phyloP scores from a whole-genome alignment of 768 basidiomycete species.

The Peribolospora baueri region DNA sequence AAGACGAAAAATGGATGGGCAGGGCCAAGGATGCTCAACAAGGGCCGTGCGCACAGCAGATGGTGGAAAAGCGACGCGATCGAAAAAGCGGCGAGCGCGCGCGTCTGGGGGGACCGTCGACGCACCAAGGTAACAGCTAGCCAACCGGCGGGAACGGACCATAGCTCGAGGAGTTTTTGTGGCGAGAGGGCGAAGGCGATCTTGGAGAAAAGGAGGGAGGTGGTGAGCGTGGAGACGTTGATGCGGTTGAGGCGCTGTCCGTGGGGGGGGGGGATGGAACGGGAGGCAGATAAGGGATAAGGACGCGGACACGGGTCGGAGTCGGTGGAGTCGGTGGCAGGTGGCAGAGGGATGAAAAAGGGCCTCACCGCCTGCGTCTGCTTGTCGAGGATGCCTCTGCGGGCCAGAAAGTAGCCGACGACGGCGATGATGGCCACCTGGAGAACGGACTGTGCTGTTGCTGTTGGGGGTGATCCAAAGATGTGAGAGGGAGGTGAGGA shows the following conservation, averaged over 20 bases:
- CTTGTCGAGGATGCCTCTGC: slow-evolving; percentile 60
- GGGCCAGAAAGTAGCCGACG: slow-evolving; percentile 34
- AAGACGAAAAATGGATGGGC: slow-evolving; percentile 19
- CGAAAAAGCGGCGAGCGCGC: neutral
- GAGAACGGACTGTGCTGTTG: no score
- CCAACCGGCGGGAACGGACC: slow-evolving; percentile 24
- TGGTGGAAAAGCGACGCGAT: neutral
- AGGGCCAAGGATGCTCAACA: slow-evolving; percentile 38
- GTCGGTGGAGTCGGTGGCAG: neutral
- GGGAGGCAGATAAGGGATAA: slow-evolving; percentile 23
- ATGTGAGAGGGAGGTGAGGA: no score
- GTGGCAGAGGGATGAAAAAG: neutral
- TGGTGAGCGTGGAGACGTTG: slow-evolving; percentile 24
- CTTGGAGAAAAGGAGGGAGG: slow-evolving; percentile 72
- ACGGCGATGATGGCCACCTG: neutral
- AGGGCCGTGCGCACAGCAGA: slow-evolving; percentile 15
- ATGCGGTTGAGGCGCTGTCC: neutral
- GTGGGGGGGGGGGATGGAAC: neutral
- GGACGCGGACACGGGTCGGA: neutral
- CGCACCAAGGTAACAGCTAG: neutral
- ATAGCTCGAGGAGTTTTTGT: slow-evolving; percentile 54
- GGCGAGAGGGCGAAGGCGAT: slow-evolving; percentile 79
- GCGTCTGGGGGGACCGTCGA: neutral
- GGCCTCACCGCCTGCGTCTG: slow-evolving; percentile 52
- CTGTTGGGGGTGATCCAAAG: no score